Conservation (phyloP, 2,329 filamentous ascomycete genomes). For the Xylaria sp. region DNA sequence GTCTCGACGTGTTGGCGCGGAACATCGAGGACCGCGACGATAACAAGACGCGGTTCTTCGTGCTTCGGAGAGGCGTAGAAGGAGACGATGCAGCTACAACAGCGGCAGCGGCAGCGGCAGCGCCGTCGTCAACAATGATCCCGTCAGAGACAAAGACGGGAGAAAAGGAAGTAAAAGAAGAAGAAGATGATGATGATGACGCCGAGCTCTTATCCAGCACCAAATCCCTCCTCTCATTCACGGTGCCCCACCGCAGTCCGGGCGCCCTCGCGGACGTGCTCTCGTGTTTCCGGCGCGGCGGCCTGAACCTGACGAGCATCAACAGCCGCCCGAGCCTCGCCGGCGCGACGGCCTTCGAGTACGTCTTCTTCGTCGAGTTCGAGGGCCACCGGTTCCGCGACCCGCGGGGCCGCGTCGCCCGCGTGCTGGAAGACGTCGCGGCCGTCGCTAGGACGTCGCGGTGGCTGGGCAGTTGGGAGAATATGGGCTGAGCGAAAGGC, state of each 20-base stretch:
- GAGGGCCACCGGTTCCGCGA: conserved; percentile 69
- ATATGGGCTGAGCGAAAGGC: not conserved
- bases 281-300: conserved; percentile 77
- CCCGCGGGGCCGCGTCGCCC: conserved; percentile 67
- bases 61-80: conserved; percentile 60
- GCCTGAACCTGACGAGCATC: conserved; percentile 89
- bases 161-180: too few relatives aligned
- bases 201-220: conserved; percentile 46
- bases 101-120: not conserved
- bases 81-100: not conserved
- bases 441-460: conserved; percentile 70
- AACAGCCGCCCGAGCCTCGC: conserved; percentile 81
- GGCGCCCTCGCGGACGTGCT: conserved; percentile 87
- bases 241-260: conserved; percentile 77
- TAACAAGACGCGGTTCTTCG: conserved; percentile 83
- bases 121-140: not conserved
- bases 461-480: conserved; percentile 77
- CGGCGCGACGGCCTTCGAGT: conserved; percentile 71
- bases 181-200: conserved; percentile 21
- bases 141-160: not conserved
- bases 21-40: conserved; percentile 78
- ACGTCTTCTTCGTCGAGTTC: conserved; percentile 95
- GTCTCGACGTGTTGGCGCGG: conserved; percentile 74
- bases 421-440: conserved; percentile 68
- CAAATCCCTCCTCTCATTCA: conserved; percentile 87